Conservation (phyloP, 176 grass and related monocot genomes). For the Thinopyrum elongatum region DNA sequence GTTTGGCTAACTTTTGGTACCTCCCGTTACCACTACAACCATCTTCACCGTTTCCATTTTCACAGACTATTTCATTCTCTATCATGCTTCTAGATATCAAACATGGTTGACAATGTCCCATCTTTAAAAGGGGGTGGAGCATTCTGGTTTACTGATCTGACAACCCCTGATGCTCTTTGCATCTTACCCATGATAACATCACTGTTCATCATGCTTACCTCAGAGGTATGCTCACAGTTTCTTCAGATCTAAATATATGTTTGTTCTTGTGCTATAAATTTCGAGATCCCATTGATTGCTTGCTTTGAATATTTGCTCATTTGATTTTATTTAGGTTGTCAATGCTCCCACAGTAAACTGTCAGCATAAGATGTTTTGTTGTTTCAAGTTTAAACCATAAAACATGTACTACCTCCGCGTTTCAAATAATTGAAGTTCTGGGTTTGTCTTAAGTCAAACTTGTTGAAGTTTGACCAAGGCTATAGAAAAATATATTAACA, state of each 20-base stretch:
- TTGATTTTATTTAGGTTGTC: slow-evolving; percentile 13
- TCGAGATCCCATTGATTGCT: not conserved
- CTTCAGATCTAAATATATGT: not conserved
- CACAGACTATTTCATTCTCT: slow-evolving; percentile 18
- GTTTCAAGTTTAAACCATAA: not conserved
- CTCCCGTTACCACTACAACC: not conserved
- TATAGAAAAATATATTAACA: no score
- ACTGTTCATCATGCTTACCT: slow-evolving; percentile 47
- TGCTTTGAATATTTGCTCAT: not conserved
- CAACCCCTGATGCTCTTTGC: slow-evolving; percentile 56
- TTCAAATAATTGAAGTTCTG: no score
- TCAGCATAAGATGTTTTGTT: not conserved
- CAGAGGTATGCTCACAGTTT: slow-evolving; percentile 47
- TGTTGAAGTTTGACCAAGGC: no score
- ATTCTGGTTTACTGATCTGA: slow-evolving; percentile 91
- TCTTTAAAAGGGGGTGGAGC: slow-evolving; percentile 81
- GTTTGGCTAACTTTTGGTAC: slow-evolving; percentile 14
- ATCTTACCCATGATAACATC: slow-evolving; percentile 60
- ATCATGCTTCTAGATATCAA: slow-evolving; percentile 55
- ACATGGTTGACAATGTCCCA: slow-evolving; percentile 80
- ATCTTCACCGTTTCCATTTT: not conserved
- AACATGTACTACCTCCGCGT: not conserved
- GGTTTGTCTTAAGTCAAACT: no score
- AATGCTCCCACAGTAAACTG: not conserved
- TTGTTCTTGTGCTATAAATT: slow-evolving; percentile 6